Evolutionary conservation across 2,329 filamentous ascomycete species (phyloP), one percentile per base, ranked within the genome.

Genomic region (Pestalotiopsis sp.): DNA sequence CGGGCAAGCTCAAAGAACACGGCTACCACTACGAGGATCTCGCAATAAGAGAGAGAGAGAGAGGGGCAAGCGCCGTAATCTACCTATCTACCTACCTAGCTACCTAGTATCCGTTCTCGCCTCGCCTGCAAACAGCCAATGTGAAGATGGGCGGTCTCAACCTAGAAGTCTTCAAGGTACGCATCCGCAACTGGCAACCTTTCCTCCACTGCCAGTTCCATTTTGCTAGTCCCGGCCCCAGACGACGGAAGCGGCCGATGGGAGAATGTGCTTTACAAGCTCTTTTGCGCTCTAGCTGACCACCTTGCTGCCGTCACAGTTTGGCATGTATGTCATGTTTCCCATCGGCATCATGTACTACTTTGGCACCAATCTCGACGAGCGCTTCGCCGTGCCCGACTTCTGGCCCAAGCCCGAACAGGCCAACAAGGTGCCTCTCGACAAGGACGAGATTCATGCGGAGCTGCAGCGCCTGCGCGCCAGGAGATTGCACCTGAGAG

Each of bases 321-420:
- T 99, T 81, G 95, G 95, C 84, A 93, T 97, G 88, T 99, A 99
- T 85, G 91, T 99, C 84, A 92, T 98, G 88, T 99, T 99, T 83
- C 96, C 96, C 20, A 98, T 99, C 77, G 94, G 93, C 75, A 95
- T 96, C 86, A 99, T 99, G 96, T 98, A 97, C 87, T 99, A 99
- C 86, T 99, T 98, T 82, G 96, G 96, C 79, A 97, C 95, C 68
- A 99, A 99, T 82, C 93, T 99, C 78, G 96, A 99, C 82, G 88
- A 92, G 73, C 92, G 94, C 72, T 99, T 99, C 85, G 84, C 88
- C 62, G 93, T 98, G 1, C 91, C 92, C 25, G 93, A 92, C 68
- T 99, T 99, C 86, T 99, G 96, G 96, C 96, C 96, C 36, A 93
- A 91, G 76, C 86, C 90, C 4, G 91, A 92, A 72, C 87, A 95